Percentiles rank a stretch among this genome's conserved stretches.
These are phyloP conservation scores for Penicillium paradoxum DNA, from an alignment of 495 filamentous ascomycete species.

Conservation along the genomic window DNA sequence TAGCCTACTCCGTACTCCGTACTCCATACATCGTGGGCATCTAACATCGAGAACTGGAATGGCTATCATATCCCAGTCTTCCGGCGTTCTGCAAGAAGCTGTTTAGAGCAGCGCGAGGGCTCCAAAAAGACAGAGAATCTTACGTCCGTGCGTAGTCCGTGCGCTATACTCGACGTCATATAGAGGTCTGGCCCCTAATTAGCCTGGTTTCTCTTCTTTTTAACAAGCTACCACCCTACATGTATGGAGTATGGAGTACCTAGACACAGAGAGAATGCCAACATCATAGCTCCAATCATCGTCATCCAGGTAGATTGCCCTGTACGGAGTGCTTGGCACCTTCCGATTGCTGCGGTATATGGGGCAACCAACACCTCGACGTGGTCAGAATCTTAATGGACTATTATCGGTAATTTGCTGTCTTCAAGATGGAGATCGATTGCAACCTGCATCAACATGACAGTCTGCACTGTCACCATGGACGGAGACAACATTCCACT, in stretches of 20 bases:
- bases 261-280: no score
- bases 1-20: no score
- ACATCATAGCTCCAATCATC: neutral
- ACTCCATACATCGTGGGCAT: no score
- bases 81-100: constrained; percentile 15
- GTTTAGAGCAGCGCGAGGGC: neutral
- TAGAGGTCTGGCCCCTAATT: constrained; percentile 20
- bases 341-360: no score
- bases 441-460: no score
- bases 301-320: no score
- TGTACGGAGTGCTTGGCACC: no score
- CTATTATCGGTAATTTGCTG: neutral
- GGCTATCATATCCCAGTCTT: neutral
- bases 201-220: constrained; percentile 1
- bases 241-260: neutral
- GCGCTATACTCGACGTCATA: constrained; percentile 13
- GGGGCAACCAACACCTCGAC: no score
- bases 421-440: neutral
- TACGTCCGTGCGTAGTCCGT: constrained; percentile 6
- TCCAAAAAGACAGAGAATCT: neutral
- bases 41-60: no score
- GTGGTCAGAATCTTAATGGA: neutral
- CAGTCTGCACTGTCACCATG: no score
- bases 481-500: neutral
- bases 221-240: neutral